Conservation (phyloP, 306 rosid species). For the Cicer chorassanicum region DNA sequence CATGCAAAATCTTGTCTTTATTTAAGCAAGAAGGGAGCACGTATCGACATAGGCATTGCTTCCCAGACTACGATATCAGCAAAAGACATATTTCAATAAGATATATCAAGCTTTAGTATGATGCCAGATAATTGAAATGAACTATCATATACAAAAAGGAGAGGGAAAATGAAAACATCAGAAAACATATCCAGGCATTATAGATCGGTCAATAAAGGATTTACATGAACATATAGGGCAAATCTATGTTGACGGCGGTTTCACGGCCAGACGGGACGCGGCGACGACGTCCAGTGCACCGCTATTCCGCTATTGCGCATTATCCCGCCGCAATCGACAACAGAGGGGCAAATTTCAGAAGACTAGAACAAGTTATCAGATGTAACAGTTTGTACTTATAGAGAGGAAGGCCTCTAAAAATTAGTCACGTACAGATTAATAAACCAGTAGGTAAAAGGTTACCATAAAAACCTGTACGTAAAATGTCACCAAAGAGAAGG, state of each 20-base stretch:
- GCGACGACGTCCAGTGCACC: too few species aligned
- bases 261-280: too few species aligned
- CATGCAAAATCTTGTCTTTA: conserved; percentile 57
- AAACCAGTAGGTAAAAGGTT: conserved; percentile 8
- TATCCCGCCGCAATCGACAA: too few species aligned
- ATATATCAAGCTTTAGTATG: conserved; percentile 39
- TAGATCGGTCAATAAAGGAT: conserved; percentile 20
- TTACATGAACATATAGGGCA: conserved; percentile 8
- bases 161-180: conserved; percentile 5
- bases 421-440: conserved; percentile 12
- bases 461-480: not conserved
- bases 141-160: conserved; percentile 17
- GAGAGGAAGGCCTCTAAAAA: conserved; percentile 22
- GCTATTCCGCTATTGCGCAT: too few species aligned
- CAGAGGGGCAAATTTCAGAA: conserved; percentile 21
- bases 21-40: conserved; percentile 71
- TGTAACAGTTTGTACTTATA: conserved; percentile 19
- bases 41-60: conserved; percentile 88
- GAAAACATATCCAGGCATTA: conserved; percentile 36
- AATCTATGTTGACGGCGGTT: too few species aligned
- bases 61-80: conserved; percentile 75
- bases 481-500: conserved; percentile 15
- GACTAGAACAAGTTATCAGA: conserved; percentile 30
- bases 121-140: conserved; percentile 29
- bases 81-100: conserved; percentile 36